Percentiles rank a stretch among this genome's conserved stretches.
phyloP scores from a whole-genome alignment of 306 rosid species.

The Cyamopsis tetragonoloba region DNA sequence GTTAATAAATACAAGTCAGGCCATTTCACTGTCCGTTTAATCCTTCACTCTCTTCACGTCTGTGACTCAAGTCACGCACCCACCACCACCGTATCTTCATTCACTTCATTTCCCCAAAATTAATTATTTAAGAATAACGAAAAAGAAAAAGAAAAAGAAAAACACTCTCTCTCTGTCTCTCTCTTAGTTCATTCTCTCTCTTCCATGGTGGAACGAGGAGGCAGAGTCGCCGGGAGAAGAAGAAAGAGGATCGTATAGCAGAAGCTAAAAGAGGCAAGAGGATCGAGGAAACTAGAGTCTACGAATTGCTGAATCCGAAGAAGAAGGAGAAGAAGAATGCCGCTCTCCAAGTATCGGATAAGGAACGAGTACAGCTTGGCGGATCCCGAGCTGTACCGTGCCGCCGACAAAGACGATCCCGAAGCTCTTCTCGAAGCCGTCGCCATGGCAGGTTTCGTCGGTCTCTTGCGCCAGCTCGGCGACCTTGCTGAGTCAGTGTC shows the following conservation, averaged over 20 bases:
- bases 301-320: background rate
- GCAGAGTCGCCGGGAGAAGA: constrained; percentile 31
- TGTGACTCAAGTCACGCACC: constrained; percentile 23
- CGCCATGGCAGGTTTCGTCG: constrained; percentile 97
- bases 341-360: constrained; percentile 75
- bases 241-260: background rate
- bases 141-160: background rate
- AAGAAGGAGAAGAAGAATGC: constrained; percentile 43
- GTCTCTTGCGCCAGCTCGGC: constrained; percentile 97
- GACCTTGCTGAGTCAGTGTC: constrained; percentile 79
- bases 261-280: background rate
- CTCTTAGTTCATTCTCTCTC: constrained; percentile 12
- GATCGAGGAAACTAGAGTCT: constrained; percentile 34
- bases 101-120: constrained; percentile 33
- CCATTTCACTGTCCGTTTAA: background rate
- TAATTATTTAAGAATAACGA: background rate
- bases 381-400: constrained; percentile 84
- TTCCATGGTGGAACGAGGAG: constrained; percentile 47
- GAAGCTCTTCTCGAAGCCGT: constrained; percentile 94
- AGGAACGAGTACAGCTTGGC: constrained; percentile 83
- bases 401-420: constrained; percentile 96
- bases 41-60: constrained; percentile 41
- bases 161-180: background rate
- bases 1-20: background rate
- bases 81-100: constrained; percentile 39